Base-by-base conservation (phyloP, 2,329 filamentous ascomycete genomes). In the Scytalidium lignicola region DNA sequence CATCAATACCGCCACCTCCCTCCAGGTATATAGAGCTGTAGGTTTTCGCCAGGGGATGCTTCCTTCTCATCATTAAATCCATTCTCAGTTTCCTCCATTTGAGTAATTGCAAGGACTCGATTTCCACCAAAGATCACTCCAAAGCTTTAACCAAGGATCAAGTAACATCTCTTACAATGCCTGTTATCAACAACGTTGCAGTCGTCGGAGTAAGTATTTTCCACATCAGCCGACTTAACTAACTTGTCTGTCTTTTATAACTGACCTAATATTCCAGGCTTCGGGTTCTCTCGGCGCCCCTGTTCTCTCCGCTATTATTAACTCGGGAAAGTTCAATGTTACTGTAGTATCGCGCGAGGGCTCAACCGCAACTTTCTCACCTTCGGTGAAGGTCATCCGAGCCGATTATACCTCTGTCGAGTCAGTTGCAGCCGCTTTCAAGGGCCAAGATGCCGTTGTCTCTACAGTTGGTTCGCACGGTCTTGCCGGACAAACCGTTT, bases 371-470 rank as follows among this genome's bases (percentile, higher is more conserved):
- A 51, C 48, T 3, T 61, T 62, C 49, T 55, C 58, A 40, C 37
- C 58, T 3, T 56, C 60, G 18, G 66, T 75, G 54, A 70, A 69
- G 13, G 69, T 77, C 18, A 47, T 73, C 50, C 65, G 67, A 5
- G 70, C 71, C 17, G 68, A 80, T 58, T 76, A 73, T 51, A 63
- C 66, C 26, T 65, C 63, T 2, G 57, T 69, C 2, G 43, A 63
- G 1, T 71, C 72, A 28, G 65, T 81, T 8, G 68, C 65, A 1
- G 41, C 62, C 0, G 76, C 75, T 2, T 71, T 86, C 43, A 57
- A 71, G 43, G 77, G 75, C 37, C 75, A 82, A 53, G 82, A 86
- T 61, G 82, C 77, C 1, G 70, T 82, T 5, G 60, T 86, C 46
- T 76, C 74, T 3, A 67, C 74, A 0, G 67, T 84, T 21, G 62